Base-by-base conservation (phyloP, 139 green algal species). In the Zygnema circumcarinatum region DNA sequence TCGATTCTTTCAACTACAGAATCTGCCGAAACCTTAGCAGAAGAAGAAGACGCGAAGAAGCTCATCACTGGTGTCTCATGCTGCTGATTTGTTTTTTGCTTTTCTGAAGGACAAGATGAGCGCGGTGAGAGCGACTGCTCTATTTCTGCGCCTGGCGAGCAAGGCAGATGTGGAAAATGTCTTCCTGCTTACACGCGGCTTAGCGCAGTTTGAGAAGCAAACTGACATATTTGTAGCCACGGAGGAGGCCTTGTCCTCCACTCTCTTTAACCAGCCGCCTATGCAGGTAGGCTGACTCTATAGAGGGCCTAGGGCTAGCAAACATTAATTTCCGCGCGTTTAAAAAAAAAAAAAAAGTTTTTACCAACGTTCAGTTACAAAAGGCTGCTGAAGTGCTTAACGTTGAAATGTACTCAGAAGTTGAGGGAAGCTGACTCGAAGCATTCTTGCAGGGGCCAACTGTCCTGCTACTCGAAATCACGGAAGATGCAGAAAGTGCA, bases 401-500 rank as follows among this genome's bases (percentile, higher is more conserved):
- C 7, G 7, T 62, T 62, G 7, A 62, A 62, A 62, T 62, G 47
- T 62, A 25, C 47, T 62, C 47, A 62, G n/a, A n/a, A n/a, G n/a
- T n/a, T n/a, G n/a, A n/a, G n/a, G n/a, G n/a, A n/a, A n/a, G n/a
- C 16, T 62, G 7, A 16, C 16, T 16, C 35, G 16, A 3, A n/a
- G 7, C 7, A 41, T 16, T 78, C 7, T 39, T 39, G 36, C 69
- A 78, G 69, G 69, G 69, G 35, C 69, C 69, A 38, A 78, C 69
- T n/a, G 69, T 78, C 35, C 69, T 78, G 3, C 11, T 78, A 20
- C 36, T 78, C 11, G 69, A 78, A 16, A 3, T 78, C 69, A 16
- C 69, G 7, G 69, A 78, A 20, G 69, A 78, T 78, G 69, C 69
- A 7, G 16, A 78, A 41, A 41, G 36, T 52, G 69, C 69, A 16